phyloP scores from a whole-genome alignment of 2,329 filamentous ascomycete genomes.

The Aureobasidium leucospermi region DNA sequence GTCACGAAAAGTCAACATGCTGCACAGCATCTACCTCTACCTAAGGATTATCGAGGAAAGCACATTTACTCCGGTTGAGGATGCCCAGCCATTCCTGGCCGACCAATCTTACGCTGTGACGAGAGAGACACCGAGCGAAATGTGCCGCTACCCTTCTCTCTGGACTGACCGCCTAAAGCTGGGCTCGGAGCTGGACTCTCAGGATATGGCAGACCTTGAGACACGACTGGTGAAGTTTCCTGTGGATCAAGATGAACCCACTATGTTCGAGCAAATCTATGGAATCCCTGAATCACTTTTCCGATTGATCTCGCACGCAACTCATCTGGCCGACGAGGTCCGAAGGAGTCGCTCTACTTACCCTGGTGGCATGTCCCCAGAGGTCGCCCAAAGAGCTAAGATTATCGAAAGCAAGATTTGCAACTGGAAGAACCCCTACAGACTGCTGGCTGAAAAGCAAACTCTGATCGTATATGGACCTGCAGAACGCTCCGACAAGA shows the following conservation, averaged over 20 bases:
- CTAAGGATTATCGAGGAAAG: constrained; percentile 27
- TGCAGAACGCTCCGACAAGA: constrained; percentile 20
- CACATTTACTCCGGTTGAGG: constrained; percentile 13
- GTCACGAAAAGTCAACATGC: constrained; percentile 31
- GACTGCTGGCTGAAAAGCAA: not conserved
- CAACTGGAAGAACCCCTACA: constrained; percentile 12
- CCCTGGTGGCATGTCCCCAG: not conserved
- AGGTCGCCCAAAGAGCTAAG: not conserved
- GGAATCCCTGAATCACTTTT: constrained; percentile 39
- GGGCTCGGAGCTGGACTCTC: not conserved
- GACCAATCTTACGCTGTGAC: constrained; percentile 21
- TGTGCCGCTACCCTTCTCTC: constrained; percentile 14
- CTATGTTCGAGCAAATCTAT: constrained; percentile 35
- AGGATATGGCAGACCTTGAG: constrained; percentile 30
- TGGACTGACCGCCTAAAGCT: constrained; percentile 27
- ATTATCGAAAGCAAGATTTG: constrained; percentile 8
- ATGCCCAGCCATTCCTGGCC: constrained; percentile 26
- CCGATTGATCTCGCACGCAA: constrained; percentile 38
- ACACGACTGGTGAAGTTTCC: constrained; percentile 25
- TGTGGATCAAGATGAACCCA: constrained; percentile 17
- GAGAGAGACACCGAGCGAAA: constrained; percentile 13
- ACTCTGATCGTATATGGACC: constrained; percentile 17
- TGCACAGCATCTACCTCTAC: constrained; percentile 36
- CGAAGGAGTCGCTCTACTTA: constrained; percentile 15
- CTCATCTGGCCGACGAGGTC: constrained; percentile 28